Evolutionary conservation across 495 filamentous ascomycete species (phyloP).

Genomic region (Sporormia fimetaria): DNA sequence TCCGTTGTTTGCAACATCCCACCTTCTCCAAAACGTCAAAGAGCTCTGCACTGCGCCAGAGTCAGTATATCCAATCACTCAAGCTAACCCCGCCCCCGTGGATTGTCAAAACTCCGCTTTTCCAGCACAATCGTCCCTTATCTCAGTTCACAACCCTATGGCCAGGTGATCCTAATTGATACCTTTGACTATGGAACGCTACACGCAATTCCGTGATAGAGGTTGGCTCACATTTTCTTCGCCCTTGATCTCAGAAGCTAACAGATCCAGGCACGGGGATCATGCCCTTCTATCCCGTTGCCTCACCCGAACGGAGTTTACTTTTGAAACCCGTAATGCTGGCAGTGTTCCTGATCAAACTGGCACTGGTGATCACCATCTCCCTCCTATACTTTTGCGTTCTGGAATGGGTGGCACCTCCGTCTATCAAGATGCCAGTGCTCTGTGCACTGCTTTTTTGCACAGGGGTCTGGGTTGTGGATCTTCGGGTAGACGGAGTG

Average conservation of each 20-base stretch:
- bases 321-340: conserved; percentile 48
- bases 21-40: no score
- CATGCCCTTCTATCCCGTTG: conserved; percentile 82
- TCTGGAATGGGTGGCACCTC: conserved; percentile 72
- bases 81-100: no score
- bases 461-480: conserved; percentile 94
- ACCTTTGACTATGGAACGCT: conserved; percentile 71
- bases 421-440: conserved; percentile 64
- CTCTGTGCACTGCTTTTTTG: conserved; percentile 78
- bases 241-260: no score
- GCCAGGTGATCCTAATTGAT: not conserved
- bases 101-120: no score
- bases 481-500: conserved; percentile 91
- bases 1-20: no score
- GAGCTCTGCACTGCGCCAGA: no score
- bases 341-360: conserved; percentile 67
- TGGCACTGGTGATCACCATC: conserved; percentile 64
- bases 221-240: no score
- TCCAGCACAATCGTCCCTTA: no score
- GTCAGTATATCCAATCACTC: no score
- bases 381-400: conserved; percentile 62
- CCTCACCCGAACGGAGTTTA: conserved; percentile 46
- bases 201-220: conserved; percentile 88
- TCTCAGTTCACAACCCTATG: no score
- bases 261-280: conserved; percentile 95